Base-by-base conservation (phyloP, 2,329 filamentous ascomycete genomes). In the Cladophialophora psammophila region DNA sequence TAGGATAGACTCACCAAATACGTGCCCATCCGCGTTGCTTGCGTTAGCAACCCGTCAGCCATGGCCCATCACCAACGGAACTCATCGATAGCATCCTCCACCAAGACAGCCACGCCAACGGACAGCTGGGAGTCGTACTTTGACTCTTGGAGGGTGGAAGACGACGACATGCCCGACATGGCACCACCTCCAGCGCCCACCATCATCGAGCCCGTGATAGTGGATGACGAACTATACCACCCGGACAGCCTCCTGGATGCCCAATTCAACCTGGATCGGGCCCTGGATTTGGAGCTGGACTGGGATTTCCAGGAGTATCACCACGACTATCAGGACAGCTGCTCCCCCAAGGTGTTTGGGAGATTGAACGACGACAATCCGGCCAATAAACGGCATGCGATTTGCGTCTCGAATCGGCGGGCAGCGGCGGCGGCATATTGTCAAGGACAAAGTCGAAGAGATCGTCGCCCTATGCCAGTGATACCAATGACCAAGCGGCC, bases 61-160 rank as follows among this genome's bases (percentile, higher is more conserved):
- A 61, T 61, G 59, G 48, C 59, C 5, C 34, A 26, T 20, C 59
- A 61, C 34, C 45, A 61, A 18, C 45, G 59, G 2, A 53, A 61
- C n/a, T 2, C 36, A 32, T 61, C 59, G 13, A 61, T 61, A 34
- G 48, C 59, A 61, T 61, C 59, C 12, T 61, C 59, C 10, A 53
- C 48, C 45, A 52, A 54, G 45, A 68, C 64, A 0, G 56, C 50
- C 31, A 70, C 68, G 9, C 66, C 66, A 8, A 68, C 45, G 6
- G 66, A 70, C 57, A 57, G 63, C 57, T 68, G 68, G 68, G 62
- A 64, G 34, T 70, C 68, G n/a, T 70, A 70, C 45, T 70, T 70
- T 55, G 68, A 70, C 54, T 68, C 53, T 12, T 70, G 68, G 68
- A 61, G 34, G n/a, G 34, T 12, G 57, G 68, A 70, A 42, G 68